Evolutionary conservation across 306 rosid species (phyloP).

Genomic region (Vigna mungo): DNA sequence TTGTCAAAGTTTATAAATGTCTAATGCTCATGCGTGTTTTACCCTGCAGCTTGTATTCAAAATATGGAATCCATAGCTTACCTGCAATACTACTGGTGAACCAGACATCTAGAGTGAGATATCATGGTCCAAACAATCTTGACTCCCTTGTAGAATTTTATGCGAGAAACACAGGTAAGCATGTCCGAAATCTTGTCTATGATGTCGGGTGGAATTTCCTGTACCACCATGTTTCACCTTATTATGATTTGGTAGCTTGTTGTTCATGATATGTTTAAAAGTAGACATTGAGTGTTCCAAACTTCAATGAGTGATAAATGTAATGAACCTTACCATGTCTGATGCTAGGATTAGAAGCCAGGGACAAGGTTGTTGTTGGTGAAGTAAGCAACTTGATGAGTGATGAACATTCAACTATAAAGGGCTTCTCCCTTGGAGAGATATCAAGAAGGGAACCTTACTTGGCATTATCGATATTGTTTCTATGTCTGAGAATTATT

Average conservation of each 20-base stretch:
- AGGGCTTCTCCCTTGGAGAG: conserved; percentile 50
- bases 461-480: conserved; percentile 58
- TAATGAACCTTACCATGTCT: conserved; percentile 12
- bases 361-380: conserved; percentile 42
- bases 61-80: conserved; percentile 73
- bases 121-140: conserved; percentile 63
- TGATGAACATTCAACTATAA: conserved; percentile 45
- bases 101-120: conserved; percentile 63
- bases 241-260: conserved; percentile 33
- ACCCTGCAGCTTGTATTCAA: conserved; percentile 68
- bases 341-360: conserved; percentile 69
- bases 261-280: background rate
- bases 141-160: conserved; percentile 62
- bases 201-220: conserved; percentile 19
- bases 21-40: conserved; percentile 8
- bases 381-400: conserved; percentile 33
- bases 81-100: conserved; percentile 78
- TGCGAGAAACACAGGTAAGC: conserved; percentile 66
- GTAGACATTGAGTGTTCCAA: background rate
- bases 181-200: conserved; percentile 30
- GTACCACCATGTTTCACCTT: conserved; percentile 1
- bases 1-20: conserved; percentile 9
- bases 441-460: conserved; percentile 61
- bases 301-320: conserved; percentile 16
- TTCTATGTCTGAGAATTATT: conserved; percentile 64